phyloP scores from a whole-genome alignment of 2,329 filamentous ascomycete species.

The Ceratocystis diversiconidia region DNA sequence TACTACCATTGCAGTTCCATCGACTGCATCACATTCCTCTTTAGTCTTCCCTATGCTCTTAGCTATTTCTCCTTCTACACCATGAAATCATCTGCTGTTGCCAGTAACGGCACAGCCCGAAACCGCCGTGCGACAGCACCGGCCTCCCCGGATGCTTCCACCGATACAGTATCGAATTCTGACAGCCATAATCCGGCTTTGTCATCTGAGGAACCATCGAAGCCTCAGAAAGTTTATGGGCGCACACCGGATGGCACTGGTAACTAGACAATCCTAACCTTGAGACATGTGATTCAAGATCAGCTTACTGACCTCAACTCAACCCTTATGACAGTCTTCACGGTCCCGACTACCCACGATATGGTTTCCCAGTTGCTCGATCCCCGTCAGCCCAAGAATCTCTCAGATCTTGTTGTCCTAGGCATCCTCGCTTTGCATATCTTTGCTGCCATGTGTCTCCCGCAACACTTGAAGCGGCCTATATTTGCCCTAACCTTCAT shows the following conservation, averaged over 20 bases:
- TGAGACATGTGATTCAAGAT: neutral
- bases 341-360: conserved; percentile 90
- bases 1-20: neutral
- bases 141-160: conserved; percentile 13
- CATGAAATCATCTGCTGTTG: conserved; percentile 18
- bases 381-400: conserved; percentile 86
- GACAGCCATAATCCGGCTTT: neutral
- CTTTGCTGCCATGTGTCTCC: conserved; percentile 57
- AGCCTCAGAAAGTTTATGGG: conserved; percentile 60
- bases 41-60: neutral
- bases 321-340: conserved; percentile 53
- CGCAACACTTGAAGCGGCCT: conserved; percentile 53
- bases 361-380: conserved; percentile 97
- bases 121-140: conserved; percentile 14
- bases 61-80: conserved; percentile 1
- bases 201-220: neutral
- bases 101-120: conserved; percentile 5
- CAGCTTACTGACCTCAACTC: neutral
- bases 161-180: neutral
- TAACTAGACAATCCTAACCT: conserved; percentile 35
- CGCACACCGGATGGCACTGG: conserved; percentile 81
- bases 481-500: conserved; percentile 73
- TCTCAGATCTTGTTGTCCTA: conserved; percentile 72
- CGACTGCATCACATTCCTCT: neutral
- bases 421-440: conserved; percentile 64